A percentile compares a stretch with the other conserved stretches of the same genome.
Conservation (phyloP, 805 yeast species). For the Metahyphopichia silvanorum region DNA sequence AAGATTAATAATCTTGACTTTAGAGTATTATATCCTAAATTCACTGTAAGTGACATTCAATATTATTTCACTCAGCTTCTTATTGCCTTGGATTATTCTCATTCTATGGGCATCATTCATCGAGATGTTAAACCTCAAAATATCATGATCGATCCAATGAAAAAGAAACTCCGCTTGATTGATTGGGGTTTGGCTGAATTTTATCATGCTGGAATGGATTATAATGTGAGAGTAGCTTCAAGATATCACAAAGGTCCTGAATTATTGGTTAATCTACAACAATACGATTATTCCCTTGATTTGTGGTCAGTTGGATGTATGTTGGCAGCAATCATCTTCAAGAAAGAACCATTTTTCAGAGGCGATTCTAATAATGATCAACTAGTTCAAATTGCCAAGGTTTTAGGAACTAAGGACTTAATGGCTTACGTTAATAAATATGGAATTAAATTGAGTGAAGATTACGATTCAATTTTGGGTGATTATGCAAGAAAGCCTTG, state of each 20-base stretch:
- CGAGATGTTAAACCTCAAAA: constrained; percentile 96
- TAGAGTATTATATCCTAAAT: constrained; percentile 74
- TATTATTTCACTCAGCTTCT: constrained; percentile 79
- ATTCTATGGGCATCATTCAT: constrained; percentile 94
- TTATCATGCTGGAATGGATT: constrained; percentile 84
- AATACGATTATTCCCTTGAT: constrained; percentile 88
- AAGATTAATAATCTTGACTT: constrained; percentile 80
- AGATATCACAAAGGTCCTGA: constrained; percentile 94
- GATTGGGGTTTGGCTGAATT: constrained; percentile 98
- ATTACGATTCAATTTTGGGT: constrained; percentile 69
- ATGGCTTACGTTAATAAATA: constrained; percentile 68
- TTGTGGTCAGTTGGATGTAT: constrained; percentile 94
- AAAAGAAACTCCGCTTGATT: constrained; percentile 68
- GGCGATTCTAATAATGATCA: constrained; percentile 92
- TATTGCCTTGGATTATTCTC: constrained; percentile 83
- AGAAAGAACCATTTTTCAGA: constrained; percentile 88
- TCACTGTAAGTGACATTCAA: constrained; percentile 72
- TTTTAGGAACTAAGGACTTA: constrained; percentile 81
- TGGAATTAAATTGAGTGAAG: constrained; percentile 64
- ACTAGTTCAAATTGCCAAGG: constrained; percentile 82
- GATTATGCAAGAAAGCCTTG: constrained; percentile 83
- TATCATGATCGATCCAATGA: constrained; percentile 86
- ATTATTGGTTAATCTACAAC: constrained; percentile 76
- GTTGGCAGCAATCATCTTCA: constrained; percentile 85
- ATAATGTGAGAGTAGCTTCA: constrained; percentile 91